Base-by-base conservation (phyloP, 2,329 filamentous ascomycete species). In the Didymella lethalis region DNA sequence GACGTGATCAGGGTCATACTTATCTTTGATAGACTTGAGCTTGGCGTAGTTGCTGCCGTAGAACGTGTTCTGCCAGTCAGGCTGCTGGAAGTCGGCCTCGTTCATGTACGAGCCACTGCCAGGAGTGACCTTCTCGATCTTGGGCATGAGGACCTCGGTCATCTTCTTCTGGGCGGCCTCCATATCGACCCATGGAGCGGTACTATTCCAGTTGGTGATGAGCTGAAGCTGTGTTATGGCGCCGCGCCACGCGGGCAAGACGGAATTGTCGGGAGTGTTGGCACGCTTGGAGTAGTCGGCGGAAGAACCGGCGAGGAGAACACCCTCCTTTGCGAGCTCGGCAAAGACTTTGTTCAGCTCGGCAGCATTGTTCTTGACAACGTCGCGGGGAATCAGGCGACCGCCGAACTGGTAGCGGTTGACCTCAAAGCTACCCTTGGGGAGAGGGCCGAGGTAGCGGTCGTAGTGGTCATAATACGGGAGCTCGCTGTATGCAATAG, bases 1-100 rank as follows among this genome's bases (percentile, higher is more conserved):
- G 23, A 72, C 25, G 34, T 62, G 60, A 0, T 54, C 47, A 7
- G 64, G 64, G 34, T 69, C 66, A 46, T 59, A 65, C 54, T 63
- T 67, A 41, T 61, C 56, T 64, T 69, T 69, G 48, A 69, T 71
- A n/a, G 53, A 51, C n/a, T 59, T 55, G 5, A 75, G 64, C 49
- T 67, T 67, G 12, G 49, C 57, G 97, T 82, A 7, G 88, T 88
- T 0, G 92, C 91, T 80, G 18, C 67, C 65, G 16, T 65, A 75
- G 40, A 72, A 74, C 12, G 58, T 60, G 14, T 43, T 32, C 50
- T 71, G 51, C 67, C 67, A 75, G 47, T 69, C 65, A 6, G 58
- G 54, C 46, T 71, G 61, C 14, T 63, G 57, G 52, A 68, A 67
- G 47, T 74, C 66, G 4, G 68, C 71, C 50, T 75, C 72, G 50